A percentile compares a stretch with the other conserved stretches of the same genome.
These are phyloP conservation scores for Gymnopilus junonius DNA, from an alignment of 768 basidiomycete species.

Conservation along the genomic window DNA sequence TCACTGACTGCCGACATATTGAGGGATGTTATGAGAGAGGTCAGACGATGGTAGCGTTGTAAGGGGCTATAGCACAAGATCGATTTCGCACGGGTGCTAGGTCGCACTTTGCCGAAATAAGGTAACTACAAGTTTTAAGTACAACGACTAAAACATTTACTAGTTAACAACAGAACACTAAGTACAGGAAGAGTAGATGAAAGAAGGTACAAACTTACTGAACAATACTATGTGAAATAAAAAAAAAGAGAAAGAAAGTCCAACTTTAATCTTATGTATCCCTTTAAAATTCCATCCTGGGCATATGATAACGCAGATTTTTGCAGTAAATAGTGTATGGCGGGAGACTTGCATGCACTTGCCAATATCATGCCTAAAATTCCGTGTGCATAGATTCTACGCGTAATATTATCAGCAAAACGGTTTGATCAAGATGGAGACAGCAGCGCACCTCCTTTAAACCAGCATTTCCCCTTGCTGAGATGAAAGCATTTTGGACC, in stretches of 20 bases:
- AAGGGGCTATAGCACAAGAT: constrained; percentile 37
- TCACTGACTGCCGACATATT: constrained; percentile 60
- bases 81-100: constrained; percentile 72
- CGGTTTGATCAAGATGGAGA: background rate
- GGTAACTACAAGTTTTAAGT: background rate
- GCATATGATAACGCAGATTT: background rate
- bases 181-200: background rate
- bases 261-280: constrained; percentile 14
- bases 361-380: constrained; percentile 14
- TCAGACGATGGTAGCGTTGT: constrained; percentile 20
- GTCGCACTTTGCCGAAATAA: constrained; percentile 48
- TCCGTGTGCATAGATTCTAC: constrained; percentile 53
- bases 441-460: constrained; percentile 64
- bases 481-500: constrained; percentile 75
- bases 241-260: background rate
- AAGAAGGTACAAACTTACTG: background rate
- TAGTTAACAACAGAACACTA: background rate
- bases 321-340: constrained; percentile 6
- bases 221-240: background rate
- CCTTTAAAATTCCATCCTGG: constrained; percentile 16
- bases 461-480: constrained; percentile 86
- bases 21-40: constrained; percentile 15
- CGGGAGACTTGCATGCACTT: background rate
- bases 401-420: background rate
- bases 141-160: background rate